A percentile compares a stretch with the other conserved stretches of the same genome.
These are phyloP conservation scores for Eremochloa ophiuroides DNA, from an alignment of 176 grass and related monocot species.

Conservation along the genomic window DNA sequence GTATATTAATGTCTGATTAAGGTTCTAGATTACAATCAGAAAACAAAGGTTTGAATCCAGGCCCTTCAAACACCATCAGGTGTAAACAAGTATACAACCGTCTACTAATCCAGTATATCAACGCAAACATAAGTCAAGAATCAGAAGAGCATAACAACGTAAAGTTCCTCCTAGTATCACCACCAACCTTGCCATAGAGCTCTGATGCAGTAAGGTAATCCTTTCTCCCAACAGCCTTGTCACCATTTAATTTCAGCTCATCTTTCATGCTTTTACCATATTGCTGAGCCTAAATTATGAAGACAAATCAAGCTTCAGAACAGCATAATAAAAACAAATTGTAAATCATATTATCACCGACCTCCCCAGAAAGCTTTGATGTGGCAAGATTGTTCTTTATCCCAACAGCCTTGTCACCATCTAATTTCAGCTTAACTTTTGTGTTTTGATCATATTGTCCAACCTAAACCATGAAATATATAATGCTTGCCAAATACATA, in stretches of 20 bases:
- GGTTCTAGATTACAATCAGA: not conserved
- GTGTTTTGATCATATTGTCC: not conserved
- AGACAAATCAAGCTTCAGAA: not conserved
- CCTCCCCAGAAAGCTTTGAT: not conserved
- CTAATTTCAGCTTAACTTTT: constrained; percentile 13
- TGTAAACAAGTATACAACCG: not conserved
- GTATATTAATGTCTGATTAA: not conserved
- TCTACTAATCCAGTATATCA: not conserved
- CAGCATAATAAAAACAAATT: not conserved
- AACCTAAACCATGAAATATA: constrained; percentile 1
- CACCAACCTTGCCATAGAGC: constrained; percentile 22
- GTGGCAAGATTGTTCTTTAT: constrained; percentile 1
- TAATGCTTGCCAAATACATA: not conserved
- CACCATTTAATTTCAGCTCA: constrained; percentile 26
- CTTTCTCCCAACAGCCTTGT: constrained; percentile 33
- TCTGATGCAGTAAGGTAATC: constrained; percentile 18
- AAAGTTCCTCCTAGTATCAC: not conserved
- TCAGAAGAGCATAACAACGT: not conserved
- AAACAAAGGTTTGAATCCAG: not conserved
- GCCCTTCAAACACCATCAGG: not conserved
- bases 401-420: constrained; percentile 9
- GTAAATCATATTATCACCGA: not conserved
- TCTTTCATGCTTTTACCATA: constrained; percentile 1
- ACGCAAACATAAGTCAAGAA: not conserved
- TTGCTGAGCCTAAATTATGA: constrained; percentile 4